Conservation (phyloP, 2,329 filamentous ascomycete species). For the Stromatinia cepivora region DNA sequence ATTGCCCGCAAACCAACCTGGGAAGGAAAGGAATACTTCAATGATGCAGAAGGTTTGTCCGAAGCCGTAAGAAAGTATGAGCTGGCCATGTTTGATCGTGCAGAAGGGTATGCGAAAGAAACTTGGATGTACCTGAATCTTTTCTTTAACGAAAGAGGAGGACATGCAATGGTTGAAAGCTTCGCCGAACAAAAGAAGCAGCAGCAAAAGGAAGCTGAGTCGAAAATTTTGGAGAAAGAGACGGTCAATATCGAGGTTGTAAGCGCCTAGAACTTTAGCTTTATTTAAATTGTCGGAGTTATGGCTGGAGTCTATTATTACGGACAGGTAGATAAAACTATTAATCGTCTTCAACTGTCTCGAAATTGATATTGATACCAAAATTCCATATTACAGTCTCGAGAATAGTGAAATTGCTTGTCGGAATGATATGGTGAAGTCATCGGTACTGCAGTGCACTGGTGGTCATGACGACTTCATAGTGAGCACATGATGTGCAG, state of each 20-base stretch:
- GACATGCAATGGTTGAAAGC: conserved; percentile 18
- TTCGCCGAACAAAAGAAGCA: conserved; percentile 17
- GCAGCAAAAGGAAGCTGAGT: conserved; percentile 4
- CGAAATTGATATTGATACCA: neutral
- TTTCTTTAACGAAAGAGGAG: conserved; percentile 26
- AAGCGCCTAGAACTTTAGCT: neutral
- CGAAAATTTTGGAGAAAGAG: neutral
- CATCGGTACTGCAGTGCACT: neutral
- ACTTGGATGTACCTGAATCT: conserved; percentile 25
- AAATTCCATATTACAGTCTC: too few relatives aligned
- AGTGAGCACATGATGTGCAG: neutral
- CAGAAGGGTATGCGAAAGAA: conserved; percentile 24
- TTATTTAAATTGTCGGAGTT: neutral
- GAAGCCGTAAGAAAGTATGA: conserved; percentile 28
- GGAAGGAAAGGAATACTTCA: conserved; percentile 25
- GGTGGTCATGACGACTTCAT: neutral
- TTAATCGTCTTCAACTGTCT: neutral
- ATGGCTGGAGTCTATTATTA: neutral
- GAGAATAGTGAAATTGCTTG: neutral
- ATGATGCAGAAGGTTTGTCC: conserved; percentile 7
- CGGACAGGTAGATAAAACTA: neutral
- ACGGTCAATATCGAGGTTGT: conserved; percentile 7
- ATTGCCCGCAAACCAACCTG: conserved; percentile 41
- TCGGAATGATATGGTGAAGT: neutral
- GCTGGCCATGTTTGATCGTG: conserved; percentile 28